Evolutionary conservation across 495 filamentous ascomycete genomes (phyloP), one percentile per base, ranked within the genome.

Genomic region (Xylaria longipes): DNA sequence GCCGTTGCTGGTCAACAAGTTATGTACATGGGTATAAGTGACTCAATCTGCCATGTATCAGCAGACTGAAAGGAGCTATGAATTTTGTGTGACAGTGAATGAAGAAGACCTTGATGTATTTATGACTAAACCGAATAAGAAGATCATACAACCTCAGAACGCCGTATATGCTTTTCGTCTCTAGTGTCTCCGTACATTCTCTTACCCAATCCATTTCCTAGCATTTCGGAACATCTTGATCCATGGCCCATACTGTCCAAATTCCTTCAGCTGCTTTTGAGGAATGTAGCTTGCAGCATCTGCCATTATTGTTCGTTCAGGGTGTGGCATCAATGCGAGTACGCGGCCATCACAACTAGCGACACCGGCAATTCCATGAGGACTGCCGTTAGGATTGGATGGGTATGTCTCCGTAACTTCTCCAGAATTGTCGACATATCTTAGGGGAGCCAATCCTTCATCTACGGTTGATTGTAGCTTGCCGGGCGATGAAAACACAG

Each of bases 251-350:
- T 92, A 92, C 73, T 97, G 92, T 39, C 93, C 93, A 91, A 93
- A 94, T 73, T 92, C 85, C 74, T 89, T 89, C 27, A 89, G 82
- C 77, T 88, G 84, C 43, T 81, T 85, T 37, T 84, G 79, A 14
- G 93, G 92, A 61, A 92, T 78, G 75, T 90, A 98, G 78, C 93
- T 95, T 41, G 86, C 91, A 73, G 94, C 91, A 72, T 94, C 92
- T 71, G 86, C 90, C 84, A 97, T 81, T 41, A 97, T 88, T n/a
- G 94, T 97, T 7, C 95, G 88, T 83, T 98, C 95, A 11, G 95
- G 94, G 82, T 98, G 95, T 75, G 96, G 96, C 95, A 98, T 98
- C 84, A 98, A 89, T 12, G 94, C 95, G 75, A 98, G 76, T 0
- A 97, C 94, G 71, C 96, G 89, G 2, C 96, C 96, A 78, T 98